phyloP scores from a whole-genome alignment of 2,329 filamentous ascomycete species.

The Fusarium armeniacum region DNA sequence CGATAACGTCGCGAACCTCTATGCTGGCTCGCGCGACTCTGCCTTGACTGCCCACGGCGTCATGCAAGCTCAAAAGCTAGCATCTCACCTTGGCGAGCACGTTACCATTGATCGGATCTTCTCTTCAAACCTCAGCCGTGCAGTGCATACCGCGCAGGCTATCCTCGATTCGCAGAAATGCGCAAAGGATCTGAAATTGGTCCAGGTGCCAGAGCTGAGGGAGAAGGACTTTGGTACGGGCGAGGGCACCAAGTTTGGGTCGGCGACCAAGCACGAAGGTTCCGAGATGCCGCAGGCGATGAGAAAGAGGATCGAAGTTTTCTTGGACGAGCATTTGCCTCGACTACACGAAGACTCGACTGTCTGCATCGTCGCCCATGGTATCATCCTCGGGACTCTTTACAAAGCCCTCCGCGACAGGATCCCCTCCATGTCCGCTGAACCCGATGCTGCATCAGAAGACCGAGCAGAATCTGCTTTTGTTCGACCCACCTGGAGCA shows the following conservation, averaged over 20 bases:
- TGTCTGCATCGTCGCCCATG: constrained; percentile 78
- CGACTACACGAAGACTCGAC: constrained; percentile 51
- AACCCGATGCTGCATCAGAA: constrained; percentile 28
- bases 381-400: constrained; percentile 80
- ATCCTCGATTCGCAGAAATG: constrained; percentile 69
- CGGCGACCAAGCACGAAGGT: constrained; percentile 58
- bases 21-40: constrained; percentile 85
- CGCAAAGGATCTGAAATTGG: constrained; percentile 35
- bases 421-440: constrained; percentile 55
- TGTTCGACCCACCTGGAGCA: constrained; percentile 62
- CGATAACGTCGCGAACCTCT: constrained; percentile 85
- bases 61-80: constrained; percentile 81
- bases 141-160: constrained; percentile 77
- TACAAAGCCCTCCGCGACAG: constrained; percentile 73
- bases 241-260: constrained; percentile 73
- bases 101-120: constrained; percentile 73
- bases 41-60: constrained; percentile 84
- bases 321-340: constrained; percentile 76
- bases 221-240: constrained; percentile 82
- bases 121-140: constrained; percentile 82
- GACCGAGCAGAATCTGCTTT: constrained; percentile 25
- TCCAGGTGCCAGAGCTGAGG: constrained; percentile 64
- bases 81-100: constrained; percentile 66
- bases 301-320: constrained; percentile 72
- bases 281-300: constrained; percentile 79